Conservation (phyloP, 1,284 basidiomycete species). For the Ganoderma boninense region DNA sequence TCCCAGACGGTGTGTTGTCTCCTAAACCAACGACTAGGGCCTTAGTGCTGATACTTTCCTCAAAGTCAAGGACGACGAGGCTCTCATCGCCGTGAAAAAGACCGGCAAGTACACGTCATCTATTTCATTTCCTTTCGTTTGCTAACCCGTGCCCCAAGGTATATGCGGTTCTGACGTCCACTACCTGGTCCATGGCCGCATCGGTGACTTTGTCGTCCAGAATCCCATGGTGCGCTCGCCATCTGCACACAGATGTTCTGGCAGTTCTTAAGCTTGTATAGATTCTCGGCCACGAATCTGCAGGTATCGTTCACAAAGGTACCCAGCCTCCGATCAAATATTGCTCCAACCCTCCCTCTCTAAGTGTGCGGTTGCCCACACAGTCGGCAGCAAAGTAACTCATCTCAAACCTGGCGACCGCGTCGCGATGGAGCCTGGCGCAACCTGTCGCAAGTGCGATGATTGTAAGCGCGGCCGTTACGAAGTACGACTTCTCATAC, state of each 20-base stretch:
- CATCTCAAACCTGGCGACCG: constrained; percentile 84
- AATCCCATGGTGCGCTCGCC: constrained; percentile 70
- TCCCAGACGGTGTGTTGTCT: constrained; percentile 70
- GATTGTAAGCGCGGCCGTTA: constrained; percentile 84
- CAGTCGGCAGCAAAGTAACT: constrained; percentile 78
- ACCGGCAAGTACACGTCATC: constrained; percentile 64
- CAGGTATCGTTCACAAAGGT: constrained; percentile 66
- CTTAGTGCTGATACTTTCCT: constrained; percentile 12
- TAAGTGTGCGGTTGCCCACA: background rate
- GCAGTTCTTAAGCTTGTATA: constrained; percentile 32
- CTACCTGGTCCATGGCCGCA: constrained; percentile 79
- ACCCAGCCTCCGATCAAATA: background rate
- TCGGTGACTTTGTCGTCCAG: constrained; percentile 81
- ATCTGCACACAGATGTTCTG: background rate
- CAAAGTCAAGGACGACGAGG: constrained; percentile 78
- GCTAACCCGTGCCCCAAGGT: constrained; percentile 52
- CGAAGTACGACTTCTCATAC: constrained; percentile 57
- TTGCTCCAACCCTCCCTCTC: background rate
- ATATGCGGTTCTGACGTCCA: constrained; percentile 93
- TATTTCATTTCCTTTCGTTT: background rate
- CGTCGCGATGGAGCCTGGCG: constrained; percentile 88
- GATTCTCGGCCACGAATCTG: constrained; percentile 75
- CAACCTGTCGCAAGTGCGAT: constrained; percentile 76
- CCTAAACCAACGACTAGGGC: constrained; percentile 13
- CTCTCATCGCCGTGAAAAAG: constrained; percentile 92